Conservation (phyloP, 345 rosid genomes). For the Eucalyptus sp. region DNA sequence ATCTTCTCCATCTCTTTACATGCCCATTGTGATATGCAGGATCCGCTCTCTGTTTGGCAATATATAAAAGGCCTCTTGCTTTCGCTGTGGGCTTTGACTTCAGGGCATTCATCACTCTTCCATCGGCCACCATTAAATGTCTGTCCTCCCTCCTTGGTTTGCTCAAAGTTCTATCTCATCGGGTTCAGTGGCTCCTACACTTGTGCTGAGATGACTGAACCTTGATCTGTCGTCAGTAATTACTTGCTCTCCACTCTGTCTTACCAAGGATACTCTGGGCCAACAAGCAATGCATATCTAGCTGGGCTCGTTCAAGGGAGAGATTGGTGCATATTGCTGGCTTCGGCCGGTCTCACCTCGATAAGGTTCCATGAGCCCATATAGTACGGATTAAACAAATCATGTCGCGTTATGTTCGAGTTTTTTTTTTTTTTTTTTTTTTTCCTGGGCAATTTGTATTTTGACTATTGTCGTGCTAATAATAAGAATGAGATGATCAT, state of each 20-base stretch:
- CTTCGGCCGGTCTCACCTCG: too few relatives aligned
- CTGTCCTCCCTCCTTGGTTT: constrained; percentile 5
- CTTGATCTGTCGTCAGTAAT: neutral
- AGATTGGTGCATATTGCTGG: too few relatives aligned
- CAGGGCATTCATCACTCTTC: neutral
- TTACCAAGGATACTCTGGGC: neutral
- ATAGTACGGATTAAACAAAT: neutral
- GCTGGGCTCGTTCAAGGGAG: neutral
- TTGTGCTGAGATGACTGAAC: neutral
- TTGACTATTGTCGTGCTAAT: neutral
- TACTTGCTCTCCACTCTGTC: neutral
- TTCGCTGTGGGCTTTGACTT: neutral
- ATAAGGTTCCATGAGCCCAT: neutral
- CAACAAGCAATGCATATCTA: neutral
- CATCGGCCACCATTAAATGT: neutral
- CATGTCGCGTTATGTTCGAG: neutral
- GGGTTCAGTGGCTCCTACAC: too few relatives aligned
- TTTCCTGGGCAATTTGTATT: neutral
- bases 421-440: too few relatives aligned
- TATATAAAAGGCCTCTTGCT: neutral
- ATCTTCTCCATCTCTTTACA: neutral
- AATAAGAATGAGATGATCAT: neutral
- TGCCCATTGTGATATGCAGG: neutral
- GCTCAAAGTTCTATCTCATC: neutral
- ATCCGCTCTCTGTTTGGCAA: neutral